Evolutionary conservation across 2,329 filamentous ascomycete genomes (phyloP).

Genomic region (Sporothrix brunneoviolacea): DNA sequence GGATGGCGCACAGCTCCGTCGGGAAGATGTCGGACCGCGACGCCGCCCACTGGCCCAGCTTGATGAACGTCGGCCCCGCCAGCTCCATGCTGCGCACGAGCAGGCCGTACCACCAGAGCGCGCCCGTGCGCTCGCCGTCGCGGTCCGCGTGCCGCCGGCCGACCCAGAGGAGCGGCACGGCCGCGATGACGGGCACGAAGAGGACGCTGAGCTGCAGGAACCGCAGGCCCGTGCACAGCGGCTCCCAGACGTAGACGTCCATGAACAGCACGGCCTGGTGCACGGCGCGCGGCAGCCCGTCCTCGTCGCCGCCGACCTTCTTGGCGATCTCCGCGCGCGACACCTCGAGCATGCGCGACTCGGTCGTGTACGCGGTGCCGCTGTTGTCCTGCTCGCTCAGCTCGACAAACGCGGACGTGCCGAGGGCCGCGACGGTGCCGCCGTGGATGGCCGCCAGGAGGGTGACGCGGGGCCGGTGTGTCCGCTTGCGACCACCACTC

Average conservation of each 20-base stretch:
- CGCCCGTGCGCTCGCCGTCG: slow-evolving; percentile 71
- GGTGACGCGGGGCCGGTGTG: slow-evolving; percentile 18
- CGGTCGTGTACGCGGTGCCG: slow-evolving; percentile 57
- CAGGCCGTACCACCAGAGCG: slow-evolving; percentile 91
- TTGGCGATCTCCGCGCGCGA: slow-evolving; percentile 73
- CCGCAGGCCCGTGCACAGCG: slow-evolving; percentile 77
- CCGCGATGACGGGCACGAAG: slow-evolving; percentile 81
- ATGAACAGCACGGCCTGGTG: slow-evolving; percentile 59
- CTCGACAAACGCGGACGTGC: slow-evolving; percentile 51
- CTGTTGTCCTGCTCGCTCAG: slow-evolving; percentile 49
- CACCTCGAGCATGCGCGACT: slow-evolving; percentile 78
- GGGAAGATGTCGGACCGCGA: slow-evolving; percentile 96
- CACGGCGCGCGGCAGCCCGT: slow-evolving; percentile 50
- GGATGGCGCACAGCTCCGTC: slow-evolving; percentile 79
- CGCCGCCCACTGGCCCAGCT: slow-evolving; percentile 97
- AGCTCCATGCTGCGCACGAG: slow-evolving; percentile 84
- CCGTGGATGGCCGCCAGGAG: slow-evolving; percentile 33
- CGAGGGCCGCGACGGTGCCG: slow-evolving; percentile 36
- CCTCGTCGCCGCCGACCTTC: slow-evolving; percentile 43
- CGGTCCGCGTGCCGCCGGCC: slow-evolving; percentile 56
- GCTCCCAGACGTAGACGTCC: slow-evolving; percentile 73
- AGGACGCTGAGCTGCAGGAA: slow-evolving; percentile 82
- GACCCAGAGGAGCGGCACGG: slow-evolving; percentile 75
- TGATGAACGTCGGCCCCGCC: slow-evolving; percentile 94
- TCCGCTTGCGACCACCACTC: too few species aligned